Base-by-base conservation (phyloP, 257 asterid species). In the Galeopsis tetrahit region DNA sequence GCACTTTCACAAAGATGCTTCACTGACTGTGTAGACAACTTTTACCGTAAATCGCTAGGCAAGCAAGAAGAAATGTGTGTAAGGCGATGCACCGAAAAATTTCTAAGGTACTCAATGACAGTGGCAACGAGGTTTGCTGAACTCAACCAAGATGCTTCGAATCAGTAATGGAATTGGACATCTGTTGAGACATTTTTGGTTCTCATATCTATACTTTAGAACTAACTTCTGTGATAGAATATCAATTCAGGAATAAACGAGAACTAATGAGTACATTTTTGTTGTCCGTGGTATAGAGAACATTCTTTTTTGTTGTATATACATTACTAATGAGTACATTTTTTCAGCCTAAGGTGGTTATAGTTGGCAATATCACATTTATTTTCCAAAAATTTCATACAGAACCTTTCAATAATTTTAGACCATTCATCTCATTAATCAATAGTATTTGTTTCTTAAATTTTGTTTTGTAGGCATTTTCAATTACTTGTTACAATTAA, bases 11-110 rank as follows among this genome's bases (percentile, higher is more conserved):
- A 79, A 35, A 64, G 49, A 70, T 79, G 83, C 61, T 79, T 79
- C 63, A 28, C n/a, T 10, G 83, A 75, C 56, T 79, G 83, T 8
- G 83, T 79, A 28, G 10, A 73, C 21, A 64, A 39, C 66, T 79
- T 79, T 58, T 70, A 75, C 56, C 83, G 77, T n/a, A 79, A 79
- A 52, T n/a, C 83, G 10, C 73, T 79, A 1, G 83, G 80, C 10
- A 75, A 79, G 40, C 83, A 79, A 70, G 83, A 79, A 66, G 83
- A 69, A 32, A 49, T 58, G 10, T 79, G 82, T 42, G 80, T 79
- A 6, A 48, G 56, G 44, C 66, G 61, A 48, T 75, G 83, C 60
- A 48, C 75, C 0, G 77, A 79, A 49, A 79, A 79, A 40, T 79
- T 70, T 70, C 59, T 79, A 59, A 75, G 63, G 71, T 80, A 55